phyloP scores from a whole-genome alignment of 176 grass and related monocot species.

The Oryza meridionalis region DNA sequence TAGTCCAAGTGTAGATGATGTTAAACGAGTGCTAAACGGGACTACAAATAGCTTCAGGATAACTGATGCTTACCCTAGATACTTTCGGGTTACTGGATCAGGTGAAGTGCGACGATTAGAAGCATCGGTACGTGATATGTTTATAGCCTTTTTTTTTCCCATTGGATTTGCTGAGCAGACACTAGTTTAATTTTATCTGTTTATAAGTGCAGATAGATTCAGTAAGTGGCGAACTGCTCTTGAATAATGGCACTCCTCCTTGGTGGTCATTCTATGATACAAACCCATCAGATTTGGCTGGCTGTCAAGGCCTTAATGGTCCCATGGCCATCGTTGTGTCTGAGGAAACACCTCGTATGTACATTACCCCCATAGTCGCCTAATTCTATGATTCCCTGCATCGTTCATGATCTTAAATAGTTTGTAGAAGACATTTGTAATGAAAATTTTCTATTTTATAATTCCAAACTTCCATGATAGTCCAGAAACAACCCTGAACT shows the following conservation, averaged over 20 bases:
- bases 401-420: neutral
- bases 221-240: slow-evolving; percentile 69
- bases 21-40: slow-evolving; percentile 80
- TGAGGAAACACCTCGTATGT: slow-evolving; percentile 98
- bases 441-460: neutral
- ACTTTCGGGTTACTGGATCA: slow-evolving; percentile 90
- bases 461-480: neutral
- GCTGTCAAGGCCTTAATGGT: slow-evolving; percentile 75
- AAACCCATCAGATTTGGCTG: slow-evolving; percentile 61
- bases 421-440: neutral
- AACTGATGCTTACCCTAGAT: slow-evolving; percentile 86
- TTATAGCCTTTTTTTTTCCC: slow-evolving; percentile 9
- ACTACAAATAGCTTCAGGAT: slow-evolving; percentile 68
- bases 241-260: slow-evolving; percentile 72
- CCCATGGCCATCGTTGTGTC: slow-evolving; percentile 90
- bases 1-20: slow-evolving; percentile 62
- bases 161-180: slow-evolving; percentile 15
- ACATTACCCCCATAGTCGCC: neutral
- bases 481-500: neutral
- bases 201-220: slow-evolving; percentile 62
- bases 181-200: slow-evolving; percentile 20
- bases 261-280: slow-evolving; percentile 93
- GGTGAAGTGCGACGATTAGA: slow-evolving; percentile 91
- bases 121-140: slow-evolving; percentile 59
- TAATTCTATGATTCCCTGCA: slow-evolving; percentile 14